Evolutionary conservation across 2,329 filamentous ascomycete genomes (phyloP).

Genomic region (Dothideomycetes sp.): DNA sequence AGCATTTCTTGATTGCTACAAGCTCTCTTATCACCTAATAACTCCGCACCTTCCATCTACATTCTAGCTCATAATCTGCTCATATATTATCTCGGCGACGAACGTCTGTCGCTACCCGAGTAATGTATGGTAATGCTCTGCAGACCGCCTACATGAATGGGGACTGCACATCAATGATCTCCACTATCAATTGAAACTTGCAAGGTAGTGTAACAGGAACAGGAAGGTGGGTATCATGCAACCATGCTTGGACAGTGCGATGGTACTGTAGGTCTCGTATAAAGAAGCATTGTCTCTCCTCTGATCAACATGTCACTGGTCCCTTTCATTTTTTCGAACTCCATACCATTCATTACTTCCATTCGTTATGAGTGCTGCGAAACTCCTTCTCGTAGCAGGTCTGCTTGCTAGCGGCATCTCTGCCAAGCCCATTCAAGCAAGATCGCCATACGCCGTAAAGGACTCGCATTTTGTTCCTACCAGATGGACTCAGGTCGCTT

Average conservation of each 20-base stretch:
- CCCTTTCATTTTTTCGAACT: too few relatives aligned
- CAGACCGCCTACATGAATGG: too few relatives aligned
- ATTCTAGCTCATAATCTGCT: slow-evolving; percentile 5
- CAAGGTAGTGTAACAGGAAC: too few relatives aligned
- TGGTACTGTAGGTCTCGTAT: too few relatives aligned
- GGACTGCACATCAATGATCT: too few relatives aligned
- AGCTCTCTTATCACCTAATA: neutral
- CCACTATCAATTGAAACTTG: too few relatives aligned
- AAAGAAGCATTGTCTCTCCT: too few relatives aligned
- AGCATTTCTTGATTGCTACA: neutral
- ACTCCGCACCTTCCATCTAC: neutral
- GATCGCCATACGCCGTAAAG: slow-evolving; percentile 44
- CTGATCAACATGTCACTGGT: too few relatives aligned
- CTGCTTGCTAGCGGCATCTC: slow-evolving; percentile 5
- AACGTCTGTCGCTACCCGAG: too few relatives aligned
- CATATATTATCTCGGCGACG: slow-evolving; percentile 1
- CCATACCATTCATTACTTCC: neutral
- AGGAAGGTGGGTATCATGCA: too few relatives aligned
- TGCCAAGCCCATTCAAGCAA: slow-evolving; percentile 7
- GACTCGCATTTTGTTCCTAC: slow-evolving; percentile 45
- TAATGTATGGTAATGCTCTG: too few relatives aligned
- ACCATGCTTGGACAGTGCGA: too few relatives aligned
- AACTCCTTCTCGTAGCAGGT: slow-evolving; percentile 10
- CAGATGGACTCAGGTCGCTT: slow-evolving; percentile 41
- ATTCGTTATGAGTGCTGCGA: slow-evolving; percentile 9